A percentile compares a stretch with the other conserved stretches of the same genome.
These are phyloP conservation scores for Trametes maxima DNA, from an alignment of 768 basidiomycete genomes.

Conservation along the genomic window DNA sequence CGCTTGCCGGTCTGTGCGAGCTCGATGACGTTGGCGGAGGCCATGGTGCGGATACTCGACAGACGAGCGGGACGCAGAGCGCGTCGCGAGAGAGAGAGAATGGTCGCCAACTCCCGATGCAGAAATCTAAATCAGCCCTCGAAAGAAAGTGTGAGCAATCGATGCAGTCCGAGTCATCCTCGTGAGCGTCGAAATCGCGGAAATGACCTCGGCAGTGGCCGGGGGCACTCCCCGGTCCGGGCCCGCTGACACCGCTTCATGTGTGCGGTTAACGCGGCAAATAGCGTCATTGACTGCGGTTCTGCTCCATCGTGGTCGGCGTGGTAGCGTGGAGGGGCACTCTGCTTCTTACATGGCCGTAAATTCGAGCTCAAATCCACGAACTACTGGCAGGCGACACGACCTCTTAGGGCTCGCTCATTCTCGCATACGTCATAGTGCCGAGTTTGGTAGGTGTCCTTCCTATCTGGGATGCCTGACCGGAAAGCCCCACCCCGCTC, in stretches of 20 bases:
- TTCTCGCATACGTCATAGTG: no score
- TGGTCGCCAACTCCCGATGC: constrained; percentile 18
- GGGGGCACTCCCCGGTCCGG: not conserved
- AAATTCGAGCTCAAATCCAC: no score
- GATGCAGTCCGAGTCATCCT: constrained; percentile 19
- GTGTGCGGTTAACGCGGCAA: not conserved
- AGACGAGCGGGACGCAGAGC: constrained; percentile 23
- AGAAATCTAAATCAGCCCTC: constrained; percentile 11
- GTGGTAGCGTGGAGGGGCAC: no score
- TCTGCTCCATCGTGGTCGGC: no score
- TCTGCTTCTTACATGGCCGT: no score
- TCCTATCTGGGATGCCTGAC: no score
- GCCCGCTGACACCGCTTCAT: not conserved
- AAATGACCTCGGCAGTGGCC: not conserved
- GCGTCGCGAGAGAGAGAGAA: constrained; percentile 27
- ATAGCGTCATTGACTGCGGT: no score
- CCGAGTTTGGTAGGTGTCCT: no score
- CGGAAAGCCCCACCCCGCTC: no score
- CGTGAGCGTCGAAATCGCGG: not conserved
- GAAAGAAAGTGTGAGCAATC: constrained; percentile 10
- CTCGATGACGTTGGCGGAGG: constrained; percentile 28
- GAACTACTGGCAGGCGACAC: no score
- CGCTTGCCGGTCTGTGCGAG: constrained; percentile 84
- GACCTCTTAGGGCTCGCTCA: no score
- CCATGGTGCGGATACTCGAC: constrained; percentile 25